Evolutionary conservation across 495 filamentous ascomycete genomes (phyloP), one percentile per base, ranked within the genome.

Genomic region (Penicillium herquei): DNA sequence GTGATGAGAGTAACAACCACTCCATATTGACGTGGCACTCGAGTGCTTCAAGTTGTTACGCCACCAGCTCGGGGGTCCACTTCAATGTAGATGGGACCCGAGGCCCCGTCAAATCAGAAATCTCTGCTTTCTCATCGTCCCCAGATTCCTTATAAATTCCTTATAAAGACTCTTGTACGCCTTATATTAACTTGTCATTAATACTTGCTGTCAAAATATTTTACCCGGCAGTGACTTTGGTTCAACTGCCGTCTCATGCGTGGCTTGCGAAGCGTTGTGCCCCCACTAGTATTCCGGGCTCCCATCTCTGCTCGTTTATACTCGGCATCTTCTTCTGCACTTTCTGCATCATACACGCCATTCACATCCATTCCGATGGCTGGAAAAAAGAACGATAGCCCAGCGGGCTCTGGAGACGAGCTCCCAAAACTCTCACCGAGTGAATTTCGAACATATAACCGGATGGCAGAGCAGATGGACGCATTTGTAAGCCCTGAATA

Each of bases 381-480:
- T 16, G 31, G 39, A 39, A 21, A 67, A 60, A 39, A 50, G 8
- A 9, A 7, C 34, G 34, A 48, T 13, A 51, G 49, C 6, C 32
- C 51, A 7, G 48, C 47, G 9, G 41, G 17, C 18, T 37, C 55
- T 1, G 56, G 42, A 26, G 42, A 60, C 21, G 7, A 44, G 2
- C 49, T 67, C 8, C 63, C 81, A 4, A 74, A 78, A 48, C 72
- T 88, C 14, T 79, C 78, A 6, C 56, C 78, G 2, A 56, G 67
- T 42, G 85, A 89, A 34, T 89, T 88, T 56, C 64, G 74, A 17
- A 63, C 68, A 31, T 94, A 89, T 67, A 92, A 93, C 71, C 78
- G 81, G 12, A 69, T 92, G 58, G 84, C 90, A 2, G 87, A 88
- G 59, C 77, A 83, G 48, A 96, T 96, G 90, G 84, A 93, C 30